Evolutionary conservation across 2,329 filamentous ascomycete species (phyloP).

Genomic region (Colletotrichum lupini): DNA sequence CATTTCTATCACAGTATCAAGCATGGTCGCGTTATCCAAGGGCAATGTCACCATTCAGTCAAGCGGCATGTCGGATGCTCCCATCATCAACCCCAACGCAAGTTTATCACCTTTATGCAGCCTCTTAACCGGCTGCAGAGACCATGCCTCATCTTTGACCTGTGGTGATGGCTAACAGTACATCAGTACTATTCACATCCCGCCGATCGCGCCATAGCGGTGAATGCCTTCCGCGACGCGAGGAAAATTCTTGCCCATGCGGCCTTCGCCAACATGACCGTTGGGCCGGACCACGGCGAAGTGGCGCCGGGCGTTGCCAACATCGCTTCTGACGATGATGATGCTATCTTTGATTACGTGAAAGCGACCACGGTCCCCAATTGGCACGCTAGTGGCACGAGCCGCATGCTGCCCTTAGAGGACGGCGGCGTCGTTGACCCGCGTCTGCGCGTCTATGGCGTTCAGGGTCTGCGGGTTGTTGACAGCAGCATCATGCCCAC

Average conservation of each 20-base stretch:
- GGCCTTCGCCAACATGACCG: constrained; percentile 39
- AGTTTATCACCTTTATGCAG: not conserved
- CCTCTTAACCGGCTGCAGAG: not conserved
- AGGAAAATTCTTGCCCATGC: constrained; percentile 43
- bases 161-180: constrained; percentile 32
- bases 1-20: constrained; percentile 40
- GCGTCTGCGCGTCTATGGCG: constrained; percentile 41
- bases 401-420: constrained; percentile 57
- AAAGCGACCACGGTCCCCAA: constrained; percentile 43
- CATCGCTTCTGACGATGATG: constrained; percentile 40
- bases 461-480: constrained; percentile 39
- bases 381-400: constrained; percentile 60
- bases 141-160: not conserved
- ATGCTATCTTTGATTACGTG: constrained; percentile 41
- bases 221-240: constrained; percentile 46
- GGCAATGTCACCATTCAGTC: constrained; percentile 38
- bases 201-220: constrained; percentile 45
- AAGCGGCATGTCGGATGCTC: constrained; percentile 38
- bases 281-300: constrained; percentile 41
- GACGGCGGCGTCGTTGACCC: constrained; percentile 33
- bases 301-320: constrained; percentile 37
- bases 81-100: constrained; percentile 40
- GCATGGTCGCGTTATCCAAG: constrained; percentile 40
- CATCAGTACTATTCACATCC: constrained; percentile 40
- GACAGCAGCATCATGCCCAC: constrained; percentile 44